Conservation (phyloP, 164 flowering plant genomes). For the Taxillus chinensis region DNA sequence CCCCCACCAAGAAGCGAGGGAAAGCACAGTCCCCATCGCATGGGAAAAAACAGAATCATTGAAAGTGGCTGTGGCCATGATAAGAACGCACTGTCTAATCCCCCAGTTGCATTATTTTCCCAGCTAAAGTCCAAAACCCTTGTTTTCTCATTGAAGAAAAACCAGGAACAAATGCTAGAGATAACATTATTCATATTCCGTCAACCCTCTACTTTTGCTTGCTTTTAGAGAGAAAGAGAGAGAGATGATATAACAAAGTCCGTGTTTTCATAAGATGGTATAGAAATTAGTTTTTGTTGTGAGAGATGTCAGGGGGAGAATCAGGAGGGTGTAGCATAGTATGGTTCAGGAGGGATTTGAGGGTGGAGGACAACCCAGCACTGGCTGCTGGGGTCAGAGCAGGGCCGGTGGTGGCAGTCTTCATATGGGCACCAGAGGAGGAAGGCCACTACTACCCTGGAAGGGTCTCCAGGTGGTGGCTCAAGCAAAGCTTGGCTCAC, state of each 20-base stretch:
- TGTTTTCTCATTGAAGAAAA: not conserved
- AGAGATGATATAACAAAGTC: too few relatives aligned
- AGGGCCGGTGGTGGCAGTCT: conserved; percentile 73
- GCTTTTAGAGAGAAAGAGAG: too few relatives aligned
- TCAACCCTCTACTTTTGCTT: too few relatives aligned
- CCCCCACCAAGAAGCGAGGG: not conserved
- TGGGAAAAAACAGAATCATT: not conserved
- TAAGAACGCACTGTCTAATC: conserved; percentile 2
- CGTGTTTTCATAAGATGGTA: too few relatives aligned
- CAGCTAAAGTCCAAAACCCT: conserved; percentile 4
- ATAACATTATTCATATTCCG: too few relatives aligned
- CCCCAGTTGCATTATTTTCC: not conserved
- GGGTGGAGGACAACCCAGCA: conserved; percentile 95
- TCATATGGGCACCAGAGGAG: conserved; percentile 95
- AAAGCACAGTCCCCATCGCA: too few relatives aligned
- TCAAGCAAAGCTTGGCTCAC: conserved; percentile 75
- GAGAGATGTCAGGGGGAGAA: conserved; percentile 29
- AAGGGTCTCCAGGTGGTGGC: conserved; percentile 97
- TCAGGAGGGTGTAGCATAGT: conserved; percentile 74
- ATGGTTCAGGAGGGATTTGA: conserved; percentile 97
- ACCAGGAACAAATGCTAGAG: too few relatives aligned
- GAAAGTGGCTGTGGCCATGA: not conserved
- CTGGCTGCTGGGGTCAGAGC: conserved; percentile 85
- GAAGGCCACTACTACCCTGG: conserved; percentile 86
- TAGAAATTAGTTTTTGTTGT: too few relatives aligned